Conservation (phyloP, 2,329 filamentous ascomycete species). For the Aspergillus candidus region DNA sequence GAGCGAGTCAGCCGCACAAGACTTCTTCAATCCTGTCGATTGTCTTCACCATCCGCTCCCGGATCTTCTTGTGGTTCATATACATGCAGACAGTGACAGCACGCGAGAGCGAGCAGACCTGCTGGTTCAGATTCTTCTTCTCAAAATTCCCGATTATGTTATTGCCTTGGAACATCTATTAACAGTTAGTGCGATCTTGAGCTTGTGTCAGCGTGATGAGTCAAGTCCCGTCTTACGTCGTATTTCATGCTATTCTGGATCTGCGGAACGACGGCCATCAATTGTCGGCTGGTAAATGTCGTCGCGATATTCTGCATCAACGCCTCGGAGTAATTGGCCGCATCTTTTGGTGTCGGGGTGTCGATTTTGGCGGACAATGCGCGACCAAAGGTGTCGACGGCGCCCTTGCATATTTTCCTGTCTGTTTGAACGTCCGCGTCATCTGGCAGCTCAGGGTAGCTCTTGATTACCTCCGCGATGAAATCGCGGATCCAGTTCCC, state of each 20-base stretch:
- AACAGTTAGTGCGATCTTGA: too few relatives aligned
- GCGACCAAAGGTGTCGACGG: not conserved
- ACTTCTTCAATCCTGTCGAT: not conserved
- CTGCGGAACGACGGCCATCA: not conserved
- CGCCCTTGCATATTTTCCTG: not conserved
- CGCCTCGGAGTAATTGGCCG: slow-evolving; percentile 1
- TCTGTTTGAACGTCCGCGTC: not conserved
- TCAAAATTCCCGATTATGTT: too few relatives aligned
- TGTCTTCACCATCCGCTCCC: not conserved
- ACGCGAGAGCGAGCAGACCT: not conserved
- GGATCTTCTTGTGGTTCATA: not conserved
- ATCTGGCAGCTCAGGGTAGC: not conserved
- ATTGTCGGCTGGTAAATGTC: not conserved
- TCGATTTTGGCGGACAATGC: not conserved
- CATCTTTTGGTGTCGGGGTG: not conserved
- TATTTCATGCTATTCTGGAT: slow-evolving; percentile 1
- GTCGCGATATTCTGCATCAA: slow-evolving; percentile 7
- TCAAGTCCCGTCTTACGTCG: too few relatives aligned
- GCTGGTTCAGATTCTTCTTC: not conserved
- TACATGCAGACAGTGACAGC: slow-evolving; percentile 4
- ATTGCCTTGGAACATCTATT: too few relatives aligned
- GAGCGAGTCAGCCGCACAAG: not conserved
- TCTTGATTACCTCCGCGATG: not conserved
- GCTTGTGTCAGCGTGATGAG: too few relatives aligned
- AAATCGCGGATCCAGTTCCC: slow-evolving; percentile 6